Percentiles rank a stretch among this genome's conserved stretches.
phyloP scores from a whole-genome alignment of 179 eudicot species.

The Camellia oleifera region DNA sequence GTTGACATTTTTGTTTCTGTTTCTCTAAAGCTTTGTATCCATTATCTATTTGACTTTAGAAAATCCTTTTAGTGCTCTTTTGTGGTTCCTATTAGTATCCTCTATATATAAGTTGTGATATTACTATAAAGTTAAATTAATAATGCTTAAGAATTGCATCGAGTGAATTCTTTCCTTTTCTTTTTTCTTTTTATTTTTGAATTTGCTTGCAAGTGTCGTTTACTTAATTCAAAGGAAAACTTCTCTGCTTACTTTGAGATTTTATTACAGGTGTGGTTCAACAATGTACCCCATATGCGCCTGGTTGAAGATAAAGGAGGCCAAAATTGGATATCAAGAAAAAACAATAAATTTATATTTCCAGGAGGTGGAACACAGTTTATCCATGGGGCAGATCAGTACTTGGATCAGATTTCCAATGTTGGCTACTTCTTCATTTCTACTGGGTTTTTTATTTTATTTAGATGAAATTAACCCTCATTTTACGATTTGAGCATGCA shows the following conservation, averaged over 20 bases:
- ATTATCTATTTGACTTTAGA: not conserved
- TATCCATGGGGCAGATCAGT: conserved; percentile 52
- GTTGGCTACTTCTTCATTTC: conserved; percentile 23
- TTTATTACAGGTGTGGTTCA: conserved; percentile 51
- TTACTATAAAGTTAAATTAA: not conserved
- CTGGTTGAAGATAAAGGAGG: conserved; percentile 57
- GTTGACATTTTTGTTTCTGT: not conserved
- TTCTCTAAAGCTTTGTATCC: not conserved
- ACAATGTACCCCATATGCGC: conserved; percentile 54
- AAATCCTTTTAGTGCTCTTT: not conserved
- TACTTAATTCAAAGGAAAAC: not conserved
- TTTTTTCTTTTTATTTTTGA: not conserved
- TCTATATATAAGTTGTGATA: not conserved
- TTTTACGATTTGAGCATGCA: conserved; percentile 25
- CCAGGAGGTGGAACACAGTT: conserved; percentile 55
- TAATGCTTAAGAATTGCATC: too few species aligned
- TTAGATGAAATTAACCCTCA: conserved; percentile 11
- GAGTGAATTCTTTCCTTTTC: not conserved
- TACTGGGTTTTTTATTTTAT: not conserved
- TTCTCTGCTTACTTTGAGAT: conserved; percentile 4
- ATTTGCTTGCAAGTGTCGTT: not conserved
- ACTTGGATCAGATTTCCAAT: conserved; percentile 67
- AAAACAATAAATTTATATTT: conserved; percentile 49
- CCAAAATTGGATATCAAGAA: conserved; percentile 47
- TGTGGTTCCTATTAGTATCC: not conserved